Evolutionary conservation across 306 rosid species (phyloP).

Genomic region (Comarum palustre): DNA sequence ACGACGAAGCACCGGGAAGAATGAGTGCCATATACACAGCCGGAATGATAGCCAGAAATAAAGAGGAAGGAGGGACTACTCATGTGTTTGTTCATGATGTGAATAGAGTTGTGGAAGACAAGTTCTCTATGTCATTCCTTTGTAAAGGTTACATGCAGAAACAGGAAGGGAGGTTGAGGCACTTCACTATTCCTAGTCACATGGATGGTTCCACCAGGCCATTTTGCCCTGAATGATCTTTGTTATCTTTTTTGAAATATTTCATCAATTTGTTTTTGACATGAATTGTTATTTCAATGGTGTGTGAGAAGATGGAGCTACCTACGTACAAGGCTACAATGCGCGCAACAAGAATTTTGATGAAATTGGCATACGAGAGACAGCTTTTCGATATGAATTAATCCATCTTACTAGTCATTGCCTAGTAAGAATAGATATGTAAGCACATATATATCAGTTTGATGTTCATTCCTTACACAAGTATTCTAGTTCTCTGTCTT

Average conservation of each 20-base stretch:
- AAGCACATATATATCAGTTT: background rate
- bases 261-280: background rate
- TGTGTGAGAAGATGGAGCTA: background rate
- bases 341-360: too few relatives aligned
- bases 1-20: conserved; percentile 68
- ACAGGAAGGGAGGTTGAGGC: conserved; percentile 71
- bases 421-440: background rate
- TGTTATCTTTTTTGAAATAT: background rate
- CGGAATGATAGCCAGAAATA: conserved; percentile 76
- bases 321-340: too few relatives aligned
- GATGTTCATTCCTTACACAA: background rate
- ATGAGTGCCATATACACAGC: conserved; percentile 81
- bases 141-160: conserved; percentile 55
- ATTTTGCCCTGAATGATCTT: conserved; percentile 46
- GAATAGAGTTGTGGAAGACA: conserved; percentile 66
- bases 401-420: background rate
- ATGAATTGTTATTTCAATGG: background rate
- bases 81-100: conserved; percentile 79
- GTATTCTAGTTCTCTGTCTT: background rate
- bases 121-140: conserved; percentile 56
- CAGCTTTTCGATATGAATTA: background rate
- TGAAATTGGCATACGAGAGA: background rate
- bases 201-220: conserved; percentile 38
- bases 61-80: conserved; percentile 40
- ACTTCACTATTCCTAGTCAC: conserved; percentile 60